phyloP scores from a whole-genome alignment of 352 stramenopile genomes.

The Globisporangium canariense region DNA sequence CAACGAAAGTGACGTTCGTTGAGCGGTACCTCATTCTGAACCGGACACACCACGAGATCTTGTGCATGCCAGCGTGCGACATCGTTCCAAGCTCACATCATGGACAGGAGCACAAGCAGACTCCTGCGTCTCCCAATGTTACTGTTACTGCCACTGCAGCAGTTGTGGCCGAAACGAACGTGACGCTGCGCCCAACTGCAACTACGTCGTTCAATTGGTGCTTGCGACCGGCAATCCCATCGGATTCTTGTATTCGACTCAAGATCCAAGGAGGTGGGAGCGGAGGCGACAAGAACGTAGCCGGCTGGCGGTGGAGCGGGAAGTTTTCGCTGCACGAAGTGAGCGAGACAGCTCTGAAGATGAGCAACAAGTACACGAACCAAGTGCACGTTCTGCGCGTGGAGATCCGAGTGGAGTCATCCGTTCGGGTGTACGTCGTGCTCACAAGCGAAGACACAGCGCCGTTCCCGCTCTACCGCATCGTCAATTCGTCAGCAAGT shows the following conservation, averaged over 20 bases:
- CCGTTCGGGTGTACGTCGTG: conserved; percentile 71
- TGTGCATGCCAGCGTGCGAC: conserved; percentile 47
- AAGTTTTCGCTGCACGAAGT: conserved; percentile 82
- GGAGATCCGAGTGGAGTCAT: conserved; percentile 72
- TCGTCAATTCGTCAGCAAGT: conserved; percentile 68
- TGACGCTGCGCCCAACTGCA: conserved; percentile 30
- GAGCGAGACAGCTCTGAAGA: conserved; percentile 79
- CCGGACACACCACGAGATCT: conserved; percentile 54
- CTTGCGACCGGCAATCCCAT: conserved; percentile 40
- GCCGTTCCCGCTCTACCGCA: conserved; percentile 66
- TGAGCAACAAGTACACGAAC: conserved; percentile 80
- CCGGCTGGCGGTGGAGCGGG: conserved; percentile 73
- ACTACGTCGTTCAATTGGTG: conserved; percentile 73
- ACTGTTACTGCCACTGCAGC: conserved; percentile 11
- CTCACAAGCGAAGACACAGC: conserved; percentile 66
- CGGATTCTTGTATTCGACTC: conserved; percentile 60
- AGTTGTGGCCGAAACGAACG: conserved; percentile 16
- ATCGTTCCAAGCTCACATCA: conserved; percentile 20
- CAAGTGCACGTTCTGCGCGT: conserved; percentile 76
- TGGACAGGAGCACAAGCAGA: conserved; percentile 1
- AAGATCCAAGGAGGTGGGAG: conserved; percentile 36
- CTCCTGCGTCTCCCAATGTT: conserved; percentile 12
- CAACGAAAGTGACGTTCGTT: conserved; percentile 77
- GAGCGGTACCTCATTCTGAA: conserved; percentile 82
- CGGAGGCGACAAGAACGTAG: conserved; percentile 24